Evolutionary conservation across 768 basidiomycete species (phyloP), one percentile per base, ranked within the genome.

Genomic region (Termitomyces sp.): DNA sequence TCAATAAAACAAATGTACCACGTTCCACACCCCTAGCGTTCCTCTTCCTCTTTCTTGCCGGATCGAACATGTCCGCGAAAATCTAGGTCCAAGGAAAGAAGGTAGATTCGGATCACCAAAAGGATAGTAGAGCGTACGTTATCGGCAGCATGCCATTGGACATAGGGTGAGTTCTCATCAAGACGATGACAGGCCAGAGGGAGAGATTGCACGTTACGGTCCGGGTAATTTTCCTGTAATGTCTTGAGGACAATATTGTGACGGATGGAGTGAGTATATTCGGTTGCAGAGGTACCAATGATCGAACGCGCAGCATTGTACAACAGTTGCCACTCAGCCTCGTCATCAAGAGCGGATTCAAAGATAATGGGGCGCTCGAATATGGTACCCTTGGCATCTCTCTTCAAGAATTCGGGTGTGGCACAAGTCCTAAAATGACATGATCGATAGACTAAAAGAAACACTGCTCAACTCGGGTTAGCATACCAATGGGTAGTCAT

Each of bases 401-500:
- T 36, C 11, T 52, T 38, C 10, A 52, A 40, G 5, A 52, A 26
- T 13, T 52, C 49, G 20, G 49, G 32, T 4, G 51, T 52, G 36
- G 51, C 36, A 38, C 51, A 52, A 52, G 51, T 52, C 36, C 51
- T 52, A 9, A 2, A 11, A 22, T 36, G 9, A 32, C 16, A 40
- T 28, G n/a, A 41, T 0, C n/a, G 5, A n/a, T 52, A 24, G 11
- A 36, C 5, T 36, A 14, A 35, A 8, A 36, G 11, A 22, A 10
- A 38, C 16, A 10, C 9, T 18, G 28, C 2, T 18, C 13, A 9
- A 26, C 24, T 60, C 38, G 46, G 33, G 14, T 8, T 3, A n/a
- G 24, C 52, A 10, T 36, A 55, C 58, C 58, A 60, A 33, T 60
- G 58, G n/a, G 58, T 60, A 44, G 20, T 45, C 58, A 60, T 60